Conservation (phyloP, 2,329 filamentous ascomycete species). For the Fusarium verrucosum region DNA sequence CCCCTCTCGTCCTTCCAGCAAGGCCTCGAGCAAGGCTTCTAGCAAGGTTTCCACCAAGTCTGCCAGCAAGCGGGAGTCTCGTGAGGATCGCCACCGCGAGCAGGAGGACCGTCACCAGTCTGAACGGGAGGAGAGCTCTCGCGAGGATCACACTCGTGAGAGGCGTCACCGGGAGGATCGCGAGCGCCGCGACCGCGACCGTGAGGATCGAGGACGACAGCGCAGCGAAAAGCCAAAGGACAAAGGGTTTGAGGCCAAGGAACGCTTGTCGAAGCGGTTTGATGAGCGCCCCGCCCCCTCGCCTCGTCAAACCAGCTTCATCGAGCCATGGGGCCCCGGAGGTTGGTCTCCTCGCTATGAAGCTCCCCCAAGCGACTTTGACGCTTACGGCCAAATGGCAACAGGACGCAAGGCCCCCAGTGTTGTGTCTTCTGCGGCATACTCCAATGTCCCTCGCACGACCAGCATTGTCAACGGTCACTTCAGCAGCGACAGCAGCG, state of each 20-base stretch:
- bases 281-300: slow-evolving; percentile 46
- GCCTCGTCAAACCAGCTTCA: slow-evolving; percentile 48
- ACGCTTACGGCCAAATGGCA: slow-evolving; percentile 43
- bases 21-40: slow-evolving; percentile 46
- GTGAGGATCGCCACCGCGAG: slow-evolving; percentile 40
- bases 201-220: slow-evolving; percentile 37
- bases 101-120: slow-evolving; percentile 37
- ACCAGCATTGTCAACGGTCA: slow-evolving; percentile 40
- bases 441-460: slow-evolving; percentile 47
- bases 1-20: slow-evolving; percentile 43
- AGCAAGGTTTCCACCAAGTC: slow-evolving; percentile 41
- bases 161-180: slow-evolving; percentile 39
- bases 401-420: slow-evolving; percentile 43
- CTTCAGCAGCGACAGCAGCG: slow-evolving; percentile 46
- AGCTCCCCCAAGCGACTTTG: slow-evolving; percentile 38
- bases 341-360: slow-evolving; percentile 45
- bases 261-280: slow-evolving; percentile 52
- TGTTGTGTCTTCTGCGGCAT: slow-evolving; percentile 40
- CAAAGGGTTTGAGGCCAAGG: slow-evolving; percentile 46
- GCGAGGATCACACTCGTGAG: slow-evolving; percentile 33
- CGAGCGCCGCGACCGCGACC: slow-evolving; percentile 40
- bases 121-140: slow-evolving; percentile 36
- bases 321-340: slow-evolving; percentile 48
- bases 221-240: slow-evolving; percentile 43
- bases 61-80: slow-evolving; percentile 38